A percentile compares a stretch with the other conserved stretches of the same genome.
Evolutionary conservation across 192 early-diverging fungal genomes (phyloP).

Genomic region (Lobulomyces angularis): DNA sequence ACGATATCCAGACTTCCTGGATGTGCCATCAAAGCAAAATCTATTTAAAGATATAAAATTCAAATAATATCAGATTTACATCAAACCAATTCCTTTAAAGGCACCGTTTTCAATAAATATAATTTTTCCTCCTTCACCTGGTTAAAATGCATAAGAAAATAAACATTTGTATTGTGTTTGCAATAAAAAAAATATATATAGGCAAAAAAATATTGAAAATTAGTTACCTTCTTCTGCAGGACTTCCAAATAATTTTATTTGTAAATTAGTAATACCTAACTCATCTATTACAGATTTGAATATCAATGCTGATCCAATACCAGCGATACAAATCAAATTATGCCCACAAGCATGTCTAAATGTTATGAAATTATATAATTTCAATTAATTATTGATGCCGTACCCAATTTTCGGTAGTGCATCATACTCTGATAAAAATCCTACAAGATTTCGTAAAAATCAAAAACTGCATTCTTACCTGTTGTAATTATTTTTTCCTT

Average conservation of each 20-base stretch:
- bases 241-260: constrained; percentile 59
- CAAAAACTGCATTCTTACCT: constrained; percentile 10
- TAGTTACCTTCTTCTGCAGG: constrained; percentile 54
- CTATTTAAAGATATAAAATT: too few species aligned
- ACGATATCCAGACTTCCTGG: constrained; percentile 36
- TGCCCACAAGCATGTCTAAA: constrained; percentile 26
- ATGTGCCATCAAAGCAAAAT: constrained; percentile 72
- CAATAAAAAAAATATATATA: not conserved
- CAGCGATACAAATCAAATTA: constrained; percentile 59
- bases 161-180: not conserved
- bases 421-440: constrained; percentile 54
- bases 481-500: constrained; percentile 13
- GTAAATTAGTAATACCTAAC: constrained; percentile 35
- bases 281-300: constrained; percentile 23
- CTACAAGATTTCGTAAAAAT: too few species aligned
- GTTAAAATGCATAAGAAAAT: constrained; percentile 13
- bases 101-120: constrained; percentile 50
- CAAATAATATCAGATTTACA: too few species aligned
- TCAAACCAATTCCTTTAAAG: constrained; percentile 58
- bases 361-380: too few species aligned
- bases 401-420: constrained; percentile 55
- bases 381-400: too few species aligned
- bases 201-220: too few species aligned
- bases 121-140: constrained; percentile 61
- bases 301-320: constrained; percentile 48